Conservation (phyloP, 1,284 basidiomycete genomes). For the Naganishia sp. region DNA sequence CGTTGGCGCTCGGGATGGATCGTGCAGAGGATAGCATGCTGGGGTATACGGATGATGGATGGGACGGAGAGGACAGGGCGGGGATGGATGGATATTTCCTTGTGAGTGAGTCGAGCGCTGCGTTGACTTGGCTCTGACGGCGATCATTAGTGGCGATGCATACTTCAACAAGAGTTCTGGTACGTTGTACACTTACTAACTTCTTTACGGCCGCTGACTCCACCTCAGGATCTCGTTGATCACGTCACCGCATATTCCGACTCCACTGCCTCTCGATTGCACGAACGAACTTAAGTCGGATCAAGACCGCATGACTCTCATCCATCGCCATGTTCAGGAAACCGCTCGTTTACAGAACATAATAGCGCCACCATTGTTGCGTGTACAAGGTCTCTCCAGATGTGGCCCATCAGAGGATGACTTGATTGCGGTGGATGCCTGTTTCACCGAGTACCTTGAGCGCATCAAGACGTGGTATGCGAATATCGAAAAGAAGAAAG, state of each 20-base stretch:
- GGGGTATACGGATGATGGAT: background rate
- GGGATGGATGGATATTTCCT: conserved; percentile 17
- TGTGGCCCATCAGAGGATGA: conserved; percentile 3
- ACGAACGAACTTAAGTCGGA: background rate
- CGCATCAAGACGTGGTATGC: conserved; percentile 5
- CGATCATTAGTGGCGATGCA: conserved; percentile 5
- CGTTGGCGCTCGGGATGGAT: background rate
- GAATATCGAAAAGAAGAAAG: background rate
- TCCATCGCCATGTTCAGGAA: background rate
- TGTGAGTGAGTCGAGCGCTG: background rate
- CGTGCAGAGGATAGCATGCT: background rate
- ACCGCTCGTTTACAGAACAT: background rate
- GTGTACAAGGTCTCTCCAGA: background rate
- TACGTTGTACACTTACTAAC: background rate
- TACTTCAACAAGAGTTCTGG: conserved; percentile 17
- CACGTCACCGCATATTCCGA: conserved; percentile 6
- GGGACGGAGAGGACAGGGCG: background rate
- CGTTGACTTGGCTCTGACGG: background rate
- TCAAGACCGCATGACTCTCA: background rate
- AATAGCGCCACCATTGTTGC: background rate
- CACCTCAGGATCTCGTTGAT: background rate
- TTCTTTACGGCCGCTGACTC: background rate
- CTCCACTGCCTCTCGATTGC: background rate
- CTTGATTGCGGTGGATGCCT: background rate
- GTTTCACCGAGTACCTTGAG: background rate